Evolutionary conservation across 192 early-diverging fungal species (phyloP), one percentile per base, ranked within the genome.

Genomic region (Chytriomyces sp.): DNA sequence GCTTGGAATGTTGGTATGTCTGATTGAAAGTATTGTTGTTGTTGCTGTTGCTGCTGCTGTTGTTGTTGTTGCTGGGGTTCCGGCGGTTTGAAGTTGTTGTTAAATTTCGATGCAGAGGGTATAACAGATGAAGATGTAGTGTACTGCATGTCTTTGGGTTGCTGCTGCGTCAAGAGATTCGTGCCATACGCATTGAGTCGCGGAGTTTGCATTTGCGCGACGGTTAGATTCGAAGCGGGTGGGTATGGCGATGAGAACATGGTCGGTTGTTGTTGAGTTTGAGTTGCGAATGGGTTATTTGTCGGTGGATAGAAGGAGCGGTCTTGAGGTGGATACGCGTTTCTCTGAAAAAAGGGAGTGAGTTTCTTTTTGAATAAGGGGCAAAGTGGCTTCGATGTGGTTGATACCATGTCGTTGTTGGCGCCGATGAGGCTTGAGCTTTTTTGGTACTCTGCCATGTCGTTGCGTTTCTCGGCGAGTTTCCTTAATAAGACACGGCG

Each of bases 401-500:
- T 57, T 57, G 35, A 0, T 57, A 57, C 53, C 53, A 57, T n/a
- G 20, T 13, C 20, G 53, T 57, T 57, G 53, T 57, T 57, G 53
- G 24, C 4, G 69, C 24, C 45, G 47, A 24, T 45, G 46, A 70
- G 18, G 18, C 70, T 50, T 50, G 69, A 44, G n/a, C 24, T 64
- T 48, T 64, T 20, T 45, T 79, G 77, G 50, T 75, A 82, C 45
- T 79, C 77, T 7, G 71, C 70, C 6, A 76, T 50, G 18, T 82
- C 81, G 57, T 79, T 79, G 5, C 53, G 66, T 59, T 79, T 78
- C 50, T 82, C 71, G 1, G 67, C 61, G n/a, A 76, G 47, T 53
- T 83, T 83, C 62, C 82, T 83, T 48, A 2, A 63, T 60, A 20
- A 16, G 28, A 1, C 2, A 1, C 53, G 20, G 53, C n/a, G n/a